phyloP scores from a whole-genome alignment of 768 basidiomycete species.

The Ramaria sp. region DNA sequence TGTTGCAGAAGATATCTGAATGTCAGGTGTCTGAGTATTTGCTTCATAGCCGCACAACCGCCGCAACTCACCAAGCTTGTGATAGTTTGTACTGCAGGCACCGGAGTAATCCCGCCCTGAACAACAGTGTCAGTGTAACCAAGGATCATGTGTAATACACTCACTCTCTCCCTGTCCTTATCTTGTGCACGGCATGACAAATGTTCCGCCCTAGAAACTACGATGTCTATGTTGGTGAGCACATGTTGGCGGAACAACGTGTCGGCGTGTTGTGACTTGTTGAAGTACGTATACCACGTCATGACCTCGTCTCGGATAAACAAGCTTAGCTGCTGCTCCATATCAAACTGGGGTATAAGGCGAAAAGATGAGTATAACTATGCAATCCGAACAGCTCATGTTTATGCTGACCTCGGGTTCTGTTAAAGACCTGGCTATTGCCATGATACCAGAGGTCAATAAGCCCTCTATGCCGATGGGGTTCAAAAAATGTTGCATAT shows the following conservation, averaged over 20 bases:
- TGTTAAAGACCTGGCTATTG: conserved; percentile 82
- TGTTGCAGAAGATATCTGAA: conserved; percentile 63
- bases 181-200: conserved; percentile 59
- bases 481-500: conserved; percentile 88
- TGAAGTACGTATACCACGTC: conserved; percentile 53
- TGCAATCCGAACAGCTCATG: not conserved
- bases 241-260: conserved; percentile 40
- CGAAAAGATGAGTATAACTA: conserved; percentile 1
- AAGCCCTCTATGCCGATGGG: conserved; percentile 85
- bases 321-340: conserved; percentile 85
- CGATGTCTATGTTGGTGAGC: conserved; percentile 50
- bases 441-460: conserved; percentile 77
- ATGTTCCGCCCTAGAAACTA: conserved; percentile 71
- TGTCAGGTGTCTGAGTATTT: not conserved
- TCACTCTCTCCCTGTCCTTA: conserved; percentile 72
- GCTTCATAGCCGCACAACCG: no score
- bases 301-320: conserved; percentile 91
- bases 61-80: conserved; percentile 41
- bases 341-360: conserved; percentile 51
- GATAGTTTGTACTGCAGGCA: conserved; percentile 61
- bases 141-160: conserved; percentile 6
- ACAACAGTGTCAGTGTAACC: conserved; percentile 9
- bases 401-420: conserved; percentile 67
- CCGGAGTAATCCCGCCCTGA: conserved; percentile 29
- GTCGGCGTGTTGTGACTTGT: conserved; percentile 49